Conservation (phyloP, 2,329 filamentous ascomycete genomes). For the Pyrenochaeta sp. region DNA sequence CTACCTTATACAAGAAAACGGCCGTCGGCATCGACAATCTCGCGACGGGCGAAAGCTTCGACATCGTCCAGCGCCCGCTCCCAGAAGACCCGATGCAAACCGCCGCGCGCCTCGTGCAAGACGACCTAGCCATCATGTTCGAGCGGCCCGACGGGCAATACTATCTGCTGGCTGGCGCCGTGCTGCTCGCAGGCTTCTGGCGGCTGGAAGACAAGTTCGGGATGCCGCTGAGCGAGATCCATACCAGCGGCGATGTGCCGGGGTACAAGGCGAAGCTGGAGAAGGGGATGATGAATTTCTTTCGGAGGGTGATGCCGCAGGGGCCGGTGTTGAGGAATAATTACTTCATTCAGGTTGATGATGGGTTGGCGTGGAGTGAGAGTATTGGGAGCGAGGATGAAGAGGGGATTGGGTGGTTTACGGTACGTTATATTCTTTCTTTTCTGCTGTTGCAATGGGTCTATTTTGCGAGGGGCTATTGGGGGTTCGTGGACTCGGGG, state of each 20-base stretch:
- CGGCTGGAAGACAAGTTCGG: conserved; percentile 80
- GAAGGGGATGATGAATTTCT: conserved; percentile 83
- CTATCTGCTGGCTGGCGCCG: conserved; percentile 77
- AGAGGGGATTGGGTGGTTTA: conserved; percentile 72
- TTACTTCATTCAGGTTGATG: conserved; percentile 89
- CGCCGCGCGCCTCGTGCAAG: conserved; percentile 75
- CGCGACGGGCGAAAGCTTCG: conserved; percentile 74
- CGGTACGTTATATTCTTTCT: too few species aligned
- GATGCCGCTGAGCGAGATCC: conserved; percentile 80
- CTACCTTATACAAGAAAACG: conserved; percentile 70
- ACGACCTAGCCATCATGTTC: conserved; percentile 85
- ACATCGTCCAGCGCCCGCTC: conserved; percentile 69
- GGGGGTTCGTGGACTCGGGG: too few species aligned
- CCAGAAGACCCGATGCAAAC: conserved; percentile 81
- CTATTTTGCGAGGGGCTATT: too few species aligned
- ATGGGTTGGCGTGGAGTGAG: conserved; percentile 75
- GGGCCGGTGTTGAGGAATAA: conserved; percentile 75
- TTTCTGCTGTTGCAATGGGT: too few species aligned
- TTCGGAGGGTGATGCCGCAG: conserved; percentile 73
- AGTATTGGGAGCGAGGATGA: conserved; percentile 78
- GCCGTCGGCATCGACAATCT: conserved; percentile 70
- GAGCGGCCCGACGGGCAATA: conserved; percentile 79
- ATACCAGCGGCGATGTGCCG: conserved; percentile 78
- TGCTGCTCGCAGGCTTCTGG: conserved; percentile 85
- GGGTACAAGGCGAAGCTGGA: conserved; percentile 75